Conservation (phyloP, 208 protist genomes). For the Trypanosoma theileri region DNA sequence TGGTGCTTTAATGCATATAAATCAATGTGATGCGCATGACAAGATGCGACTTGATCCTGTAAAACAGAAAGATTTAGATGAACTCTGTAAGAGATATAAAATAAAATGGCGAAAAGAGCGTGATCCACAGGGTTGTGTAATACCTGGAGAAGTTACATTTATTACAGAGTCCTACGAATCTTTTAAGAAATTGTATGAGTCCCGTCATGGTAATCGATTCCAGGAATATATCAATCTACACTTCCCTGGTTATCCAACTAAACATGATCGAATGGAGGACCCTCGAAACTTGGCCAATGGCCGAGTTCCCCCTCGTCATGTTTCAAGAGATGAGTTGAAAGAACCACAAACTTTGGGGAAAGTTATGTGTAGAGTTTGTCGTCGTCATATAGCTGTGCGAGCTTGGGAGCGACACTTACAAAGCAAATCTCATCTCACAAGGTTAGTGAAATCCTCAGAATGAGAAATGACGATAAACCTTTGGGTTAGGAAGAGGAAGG, state of each 20-base stretch:
- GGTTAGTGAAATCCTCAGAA: neutral
- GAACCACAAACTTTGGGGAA: conserved; percentile 13
- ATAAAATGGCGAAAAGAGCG: conserved; percentile 69
- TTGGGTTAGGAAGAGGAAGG: neutral
- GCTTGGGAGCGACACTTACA: conserved; percentile 52
- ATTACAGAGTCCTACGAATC: conserved; percentile 61
- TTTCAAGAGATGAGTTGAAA: conserved; percentile 23
- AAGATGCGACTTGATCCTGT: conserved; percentile 35
- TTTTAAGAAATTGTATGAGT: conserved; percentile 57
- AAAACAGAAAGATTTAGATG: conserved; percentile 62
- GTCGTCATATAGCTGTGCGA: conserved; percentile 42
- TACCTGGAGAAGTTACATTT: conserved; percentile 51
- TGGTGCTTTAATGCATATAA: conserved; percentile 74
- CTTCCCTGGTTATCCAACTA: conserved; percentile 72
- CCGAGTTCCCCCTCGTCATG: conserved; percentile 55
- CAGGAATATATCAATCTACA: conserved; percentile 49
- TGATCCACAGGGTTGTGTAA: conserved; percentile 35
- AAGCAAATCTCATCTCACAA: conserved; percentile 32
- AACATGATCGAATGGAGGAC: conserved; percentile 78
- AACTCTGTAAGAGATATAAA: conserved; percentile 40
- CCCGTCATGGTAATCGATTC: conserved; percentile 35
- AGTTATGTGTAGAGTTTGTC: conserved; percentile 80
- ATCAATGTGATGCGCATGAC: conserved; percentile 61
- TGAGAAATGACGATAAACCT: neutral
- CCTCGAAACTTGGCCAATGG: conserved; percentile 47